phyloP scores from a whole-genome alignment of 306 rosid species.

The Castanea crenata region DNA sequence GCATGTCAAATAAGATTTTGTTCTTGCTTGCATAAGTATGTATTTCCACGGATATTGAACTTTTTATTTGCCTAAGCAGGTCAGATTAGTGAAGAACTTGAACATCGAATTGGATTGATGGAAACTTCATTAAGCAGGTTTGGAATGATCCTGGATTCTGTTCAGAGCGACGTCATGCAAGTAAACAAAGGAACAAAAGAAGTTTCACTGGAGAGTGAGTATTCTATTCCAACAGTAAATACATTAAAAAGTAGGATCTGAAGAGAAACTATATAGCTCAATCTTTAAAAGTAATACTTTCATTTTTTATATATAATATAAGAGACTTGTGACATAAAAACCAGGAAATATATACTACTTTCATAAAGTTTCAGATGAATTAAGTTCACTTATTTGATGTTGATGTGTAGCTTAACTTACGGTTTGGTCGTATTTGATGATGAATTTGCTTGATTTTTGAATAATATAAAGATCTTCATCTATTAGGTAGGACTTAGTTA shows the following conservation, averaged over 20 bases:
- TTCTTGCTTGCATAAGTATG: slow-evolving; percentile 7
- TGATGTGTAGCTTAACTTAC: not conserved
- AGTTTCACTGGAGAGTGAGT: slow-evolving; percentile 72
- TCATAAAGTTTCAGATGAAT: not conserved
- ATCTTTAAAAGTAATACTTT: not conserved
- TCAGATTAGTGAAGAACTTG: slow-evolving; percentile 79
- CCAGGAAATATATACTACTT: not conserved
- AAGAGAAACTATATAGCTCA: not conserved
- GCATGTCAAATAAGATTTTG: slow-evolving; percentile 14
- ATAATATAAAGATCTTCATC: not conserved
- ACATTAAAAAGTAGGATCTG: slow-evolving; percentile 27
- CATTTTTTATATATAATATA: not conserved
- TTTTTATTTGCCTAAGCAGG: slow-evolving; percentile 46
- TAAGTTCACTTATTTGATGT: not conserved
- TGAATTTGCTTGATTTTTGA: not conserved
- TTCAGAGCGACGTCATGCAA: slow-evolving; percentile 83
- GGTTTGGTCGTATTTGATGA: not conserved
- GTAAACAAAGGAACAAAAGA: slow-evolving; percentile 85
- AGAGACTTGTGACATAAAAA: not conserved
- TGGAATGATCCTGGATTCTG: slow-evolving; percentile 89
- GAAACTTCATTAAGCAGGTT: slow-evolving; percentile 84
- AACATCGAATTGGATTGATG: slow-evolving; percentile 74
- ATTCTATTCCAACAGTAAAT: slow-evolving; percentile 13
- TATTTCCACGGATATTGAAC: slow-evolving; percentile 14
- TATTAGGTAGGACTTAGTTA: not conserved